Conservation (phyloP, 306 rosid species). For the Neltuma alba region DNA sequence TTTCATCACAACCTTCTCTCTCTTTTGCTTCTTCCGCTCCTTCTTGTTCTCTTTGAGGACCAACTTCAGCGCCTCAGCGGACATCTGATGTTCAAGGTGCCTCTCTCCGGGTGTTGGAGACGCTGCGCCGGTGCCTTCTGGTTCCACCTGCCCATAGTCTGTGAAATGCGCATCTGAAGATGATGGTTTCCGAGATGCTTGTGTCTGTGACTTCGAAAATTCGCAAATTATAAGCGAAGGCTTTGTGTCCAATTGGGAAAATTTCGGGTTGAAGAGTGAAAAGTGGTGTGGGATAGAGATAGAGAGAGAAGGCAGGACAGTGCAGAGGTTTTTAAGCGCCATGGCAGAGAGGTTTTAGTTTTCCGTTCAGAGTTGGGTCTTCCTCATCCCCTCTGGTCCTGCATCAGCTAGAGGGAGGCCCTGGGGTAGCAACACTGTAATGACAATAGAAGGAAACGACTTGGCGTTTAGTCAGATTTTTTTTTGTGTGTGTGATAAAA, state of each 20-base stretch:
- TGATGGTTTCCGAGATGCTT: slow-evolving; percentile 31
- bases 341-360: slow-evolving; percentile 40
- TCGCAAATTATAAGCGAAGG: slow-evolving; percentile 45
- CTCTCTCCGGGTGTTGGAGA: slow-evolving; percentile 84
- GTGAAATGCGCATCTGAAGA: slow-evolving; percentile 31
- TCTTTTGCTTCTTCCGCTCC: slow-evolving; percentile 43
- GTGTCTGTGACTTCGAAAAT: slow-evolving; percentile 38
- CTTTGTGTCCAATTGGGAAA: slow-evolving; percentile 31
- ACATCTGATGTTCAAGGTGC: slow-evolving; percentile 64
- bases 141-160: slow-evolving; percentile 26
- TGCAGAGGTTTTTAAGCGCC: slow-evolving; percentile 71
- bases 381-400: not conserved
- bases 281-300: slow-evolving; percentile 37
- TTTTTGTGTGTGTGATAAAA: too few species aligned
- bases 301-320: slow-evolving; percentile 55
- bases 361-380: not conserved
- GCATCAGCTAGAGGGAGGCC: too few species aligned
- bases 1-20: slow-evolving; percentile 59
- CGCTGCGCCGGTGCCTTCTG: slow-evolving; percentile 76
- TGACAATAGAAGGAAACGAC: not conserved
- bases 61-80: slow-evolving; percentile 66
- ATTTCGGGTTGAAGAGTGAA: slow-evolving; percentile 34
- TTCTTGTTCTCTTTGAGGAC: slow-evolving; percentile 51
- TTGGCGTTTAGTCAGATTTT: not conserved
- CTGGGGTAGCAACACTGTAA: not conserved